Percentiles rank a stretch among this genome's conserved stretches.
These are phyloP conservation scores for Paxillus involutus DNA, from an alignment of 768 basidiomycete species.

Conservation along the genomic window DNA sequence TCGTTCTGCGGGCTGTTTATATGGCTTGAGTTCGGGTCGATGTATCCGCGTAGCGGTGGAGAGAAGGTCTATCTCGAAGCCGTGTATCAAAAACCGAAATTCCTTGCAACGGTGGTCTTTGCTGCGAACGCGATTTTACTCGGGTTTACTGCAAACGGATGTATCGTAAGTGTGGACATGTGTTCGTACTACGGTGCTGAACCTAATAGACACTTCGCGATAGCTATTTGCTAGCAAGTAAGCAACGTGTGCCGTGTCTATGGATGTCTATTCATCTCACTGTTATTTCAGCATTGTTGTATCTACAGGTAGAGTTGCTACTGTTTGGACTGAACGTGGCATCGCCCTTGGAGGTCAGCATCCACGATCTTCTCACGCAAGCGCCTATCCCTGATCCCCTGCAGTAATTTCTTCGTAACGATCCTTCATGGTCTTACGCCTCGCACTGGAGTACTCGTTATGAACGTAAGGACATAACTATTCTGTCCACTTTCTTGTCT, in stretches of 20 bases:
- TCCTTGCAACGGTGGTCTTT: constrained; percentile 49
- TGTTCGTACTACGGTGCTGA: neutral
- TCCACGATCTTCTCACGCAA: neutral
- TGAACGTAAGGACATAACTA: constrained; percentile 40
- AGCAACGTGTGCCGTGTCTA: too few relatives aligned
- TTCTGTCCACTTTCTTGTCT: too few relatives aligned
- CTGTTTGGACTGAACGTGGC: constrained; percentile 53
- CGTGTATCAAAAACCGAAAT: constrained; percentile 46
- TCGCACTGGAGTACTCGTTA: constrained; percentile 42
- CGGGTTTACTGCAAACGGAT: constrained; percentile 42
- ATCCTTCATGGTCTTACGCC: constrained; percentile 51
- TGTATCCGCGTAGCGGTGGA: constrained; percentile 62
- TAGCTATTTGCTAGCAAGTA: constrained; percentile 38
- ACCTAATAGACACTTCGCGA: neutral
- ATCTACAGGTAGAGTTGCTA: constrained; percentile 38
- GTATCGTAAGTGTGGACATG: constrained; percentile 42
- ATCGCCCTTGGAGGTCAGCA: constrained; percentile 55
- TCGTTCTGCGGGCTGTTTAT: constrained; percentile 61
- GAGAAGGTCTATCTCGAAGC: constrained; percentile 66
- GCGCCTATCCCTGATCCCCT: neutral
- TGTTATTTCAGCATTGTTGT: constrained; percentile 43
- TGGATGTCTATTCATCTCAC: too few relatives aligned
- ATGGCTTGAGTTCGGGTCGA: constrained; percentile 64
- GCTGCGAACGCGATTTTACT: constrained; percentile 47
- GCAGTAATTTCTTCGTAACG: constrained; percentile 49